phyloP scores from a whole-genome alignment of 352 stramenopile species.

The Pythium oligandrum region DNA sequence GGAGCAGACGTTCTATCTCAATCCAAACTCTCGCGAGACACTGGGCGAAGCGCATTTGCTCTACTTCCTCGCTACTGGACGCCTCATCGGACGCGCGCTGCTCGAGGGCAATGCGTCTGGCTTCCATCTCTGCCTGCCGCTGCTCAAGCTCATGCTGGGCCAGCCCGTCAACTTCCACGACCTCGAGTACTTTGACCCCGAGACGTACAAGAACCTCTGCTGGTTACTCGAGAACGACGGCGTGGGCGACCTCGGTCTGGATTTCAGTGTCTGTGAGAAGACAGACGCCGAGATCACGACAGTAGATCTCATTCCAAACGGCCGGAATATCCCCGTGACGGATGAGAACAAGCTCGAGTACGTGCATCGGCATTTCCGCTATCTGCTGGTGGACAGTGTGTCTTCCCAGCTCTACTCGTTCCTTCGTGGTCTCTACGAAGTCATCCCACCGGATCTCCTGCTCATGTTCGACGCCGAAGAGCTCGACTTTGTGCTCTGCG shows the following conservation, averaged over 20 bases:
- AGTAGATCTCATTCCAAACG: slow-evolving; percentile 56
- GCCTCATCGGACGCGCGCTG: slow-evolving; percentile 52
- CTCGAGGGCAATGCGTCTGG: slow-evolving; percentile 92
- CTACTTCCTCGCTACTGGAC: slow-evolving; percentile 55
- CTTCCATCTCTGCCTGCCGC: slow-evolving; percentile 91
- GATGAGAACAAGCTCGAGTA: slow-evolving; percentile 95
- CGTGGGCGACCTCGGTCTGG: slow-evolving; percentile 45
- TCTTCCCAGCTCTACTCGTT: slow-evolving; percentile 87
- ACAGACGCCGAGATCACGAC: slow-evolving; percentile 11
- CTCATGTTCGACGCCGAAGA: slow-evolving; percentile 95
- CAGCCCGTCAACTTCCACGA: slow-evolving; percentile 94
- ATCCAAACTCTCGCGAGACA: slow-evolving; percentile 51
- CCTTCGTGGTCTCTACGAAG: slow-evolving; percentile 95
- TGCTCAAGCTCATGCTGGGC: slow-evolving; percentile 97
- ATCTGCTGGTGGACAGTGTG: slow-evolving; percentile 91
- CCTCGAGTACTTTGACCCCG: slow-evolving; percentile 81
- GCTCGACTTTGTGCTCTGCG: slow-evolving; percentile 90
- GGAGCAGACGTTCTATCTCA: slow-evolving; percentile 58
- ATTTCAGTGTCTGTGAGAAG: slow-evolving; percentile 56
- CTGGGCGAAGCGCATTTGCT: slow-evolving; percentile 63
- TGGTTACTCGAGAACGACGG: slow-evolving; percentile 65
- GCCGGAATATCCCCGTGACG: slow-evolving; percentile 81
- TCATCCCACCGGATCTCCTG: slow-evolving; percentile 87
- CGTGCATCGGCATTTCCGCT: slow-evolving; percentile 90
- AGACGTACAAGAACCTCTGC: slow-evolving; percentile 49